Evolutionary conservation across 257 asterid species (phyloP).

Genomic region (Primulina eburnea): DNA sequence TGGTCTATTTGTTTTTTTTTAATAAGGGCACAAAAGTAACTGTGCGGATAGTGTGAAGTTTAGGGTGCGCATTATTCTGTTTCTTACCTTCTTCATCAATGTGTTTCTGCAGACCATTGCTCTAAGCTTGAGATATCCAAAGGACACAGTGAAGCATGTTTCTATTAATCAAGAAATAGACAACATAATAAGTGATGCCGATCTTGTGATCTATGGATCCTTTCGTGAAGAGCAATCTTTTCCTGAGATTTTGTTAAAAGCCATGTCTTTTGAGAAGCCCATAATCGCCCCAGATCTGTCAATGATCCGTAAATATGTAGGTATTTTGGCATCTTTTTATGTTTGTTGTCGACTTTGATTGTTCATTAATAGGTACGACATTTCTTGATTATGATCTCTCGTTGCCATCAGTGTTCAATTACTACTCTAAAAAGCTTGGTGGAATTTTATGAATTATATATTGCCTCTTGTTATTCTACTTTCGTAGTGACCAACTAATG

Average conservation of each 20-base stretch:
- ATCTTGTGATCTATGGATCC: constrained; percentile 82
- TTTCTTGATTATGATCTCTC: not conserved
- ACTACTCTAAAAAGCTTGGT: not conserved
- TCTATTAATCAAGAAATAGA: constrained; percentile 44
- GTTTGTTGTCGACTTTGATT: not conserved
- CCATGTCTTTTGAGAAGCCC: constrained; percentile 86
- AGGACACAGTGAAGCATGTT: constrained; percentile 59
- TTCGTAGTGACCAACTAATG: not conserved
- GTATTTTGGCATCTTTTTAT: constrained; percentile 26
- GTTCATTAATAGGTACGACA: not conserved
- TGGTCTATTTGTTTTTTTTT: not conserved
- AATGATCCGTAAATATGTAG: constrained; percentile 67
- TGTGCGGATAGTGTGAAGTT: not conserved
- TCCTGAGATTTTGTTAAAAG: constrained; percentile 73
- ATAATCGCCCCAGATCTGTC: constrained; percentile 78
- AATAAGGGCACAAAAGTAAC: not conserved
- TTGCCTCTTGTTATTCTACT: not conserved
- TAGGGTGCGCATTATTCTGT: not conserved
- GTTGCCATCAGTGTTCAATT: not conserved
- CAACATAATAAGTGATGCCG: constrained; percentile 45
- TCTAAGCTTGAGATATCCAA: constrained; percentile 62
- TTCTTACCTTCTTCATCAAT: not conserved
- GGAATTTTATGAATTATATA: not conserved
- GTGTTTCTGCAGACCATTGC: constrained; percentile 60
- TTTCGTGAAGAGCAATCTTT: constrained; percentile 71